phyloP scores from a whole-genome alignment of 352 stramenopile genomes.

The Pythium chondricola region DNA sequence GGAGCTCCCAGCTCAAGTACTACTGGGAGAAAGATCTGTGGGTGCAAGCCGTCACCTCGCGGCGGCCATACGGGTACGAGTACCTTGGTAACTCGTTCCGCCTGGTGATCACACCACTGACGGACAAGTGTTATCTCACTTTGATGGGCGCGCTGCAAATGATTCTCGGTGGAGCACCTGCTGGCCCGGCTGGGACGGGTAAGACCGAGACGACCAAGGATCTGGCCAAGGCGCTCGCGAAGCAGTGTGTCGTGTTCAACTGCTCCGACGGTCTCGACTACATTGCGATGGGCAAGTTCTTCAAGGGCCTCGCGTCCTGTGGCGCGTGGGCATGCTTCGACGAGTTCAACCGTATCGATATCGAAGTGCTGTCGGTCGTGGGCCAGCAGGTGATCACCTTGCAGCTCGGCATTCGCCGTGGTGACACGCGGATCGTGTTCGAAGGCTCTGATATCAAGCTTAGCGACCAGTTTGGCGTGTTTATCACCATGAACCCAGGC shows the following conservation, averaged over 20 bases:
- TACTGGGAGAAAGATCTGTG: constrained; percentile 92
- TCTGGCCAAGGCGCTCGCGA: constrained; percentile 91
- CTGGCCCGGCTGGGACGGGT: constrained; percentile 89
- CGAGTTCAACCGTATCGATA: constrained; percentile 89
- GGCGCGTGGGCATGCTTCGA: constrained; percentile 91
- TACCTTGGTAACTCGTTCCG: constrained; percentile 96
- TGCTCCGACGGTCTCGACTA: constrained; percentile 93
- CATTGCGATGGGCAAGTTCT: constrained; percentile 94
- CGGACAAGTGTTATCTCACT: constrained; percentile 95
- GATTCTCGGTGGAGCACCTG: constrained; percentile 91
- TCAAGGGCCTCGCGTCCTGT: constrained; percentile 91
- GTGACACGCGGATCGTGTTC: constrained; percentile 88
- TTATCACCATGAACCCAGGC: constrained; percentile 90
- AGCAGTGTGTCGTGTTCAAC: constrained; percentile 95
- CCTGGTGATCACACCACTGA: constrained; percentile 94
- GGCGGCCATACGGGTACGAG: constrained; percentile 93
- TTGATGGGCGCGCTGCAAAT: constrained; percentile 95
- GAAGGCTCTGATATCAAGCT: constrained; percentile 94
- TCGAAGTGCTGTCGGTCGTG: constrained; percentile 85
- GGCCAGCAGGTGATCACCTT: constrained; percentile 91
- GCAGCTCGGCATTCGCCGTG: constrained; percentile 79
- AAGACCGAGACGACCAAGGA: constrained; percentile 96
- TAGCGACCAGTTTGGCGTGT: constrained; percentile 87
- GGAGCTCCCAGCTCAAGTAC: constrained; percentile 87
- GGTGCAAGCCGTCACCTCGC: constrained; percentile 87